These are phyloP conservation scores for Alternaria consortialis DNA, from an alignment of 2,329 filamentous ascomycete species.

Conservation along the genomic window DNA sequence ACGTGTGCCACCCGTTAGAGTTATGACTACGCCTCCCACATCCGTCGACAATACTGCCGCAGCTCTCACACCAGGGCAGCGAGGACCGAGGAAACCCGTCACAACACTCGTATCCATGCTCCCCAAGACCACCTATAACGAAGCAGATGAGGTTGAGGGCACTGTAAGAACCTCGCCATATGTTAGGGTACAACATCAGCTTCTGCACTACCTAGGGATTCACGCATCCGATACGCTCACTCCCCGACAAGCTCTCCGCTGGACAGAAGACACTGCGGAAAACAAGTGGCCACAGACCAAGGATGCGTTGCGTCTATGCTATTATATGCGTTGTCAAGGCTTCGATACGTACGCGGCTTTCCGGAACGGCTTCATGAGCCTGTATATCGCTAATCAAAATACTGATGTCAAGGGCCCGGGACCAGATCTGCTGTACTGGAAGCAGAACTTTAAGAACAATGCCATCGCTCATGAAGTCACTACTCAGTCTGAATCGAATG, in stretches of 20 bases:
- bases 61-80: not conserved
- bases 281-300: constrained; percentile 14
- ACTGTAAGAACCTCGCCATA: constrained; percentile 26
- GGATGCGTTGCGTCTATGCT: constrained; percentile 39
- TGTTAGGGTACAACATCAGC: constrained; percentile 25
- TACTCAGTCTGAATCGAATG: not conserved
- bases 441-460: constrained; percentile 22
- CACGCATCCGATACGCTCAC: constrained; percentile 25
- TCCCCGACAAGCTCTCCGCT: constrained; percentile 17
- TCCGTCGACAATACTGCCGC: not conserved
- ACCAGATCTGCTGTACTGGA: constrained; percentile 31
- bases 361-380: constrained; percentile 13
- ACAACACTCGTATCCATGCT: constrained; percentile 22
- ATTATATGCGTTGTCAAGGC: constrained; percentile 42
- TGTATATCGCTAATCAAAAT: constrained; percentile 25
- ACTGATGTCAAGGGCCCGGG: not conserved
- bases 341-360: constrained; percentile 33
- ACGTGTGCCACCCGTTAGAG: no score
- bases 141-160: constrained; percentile 21
- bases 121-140: constrained; percentile 25
- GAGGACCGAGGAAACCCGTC: not conserved
- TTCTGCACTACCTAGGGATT: constrained; percentile 21
- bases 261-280: constrained; percentile 24
- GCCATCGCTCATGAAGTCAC: not conserved
- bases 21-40: not conserved